A percentile compares a stretch with the other conserved stretches of the same genome.
phyloP scores from a whole-genome alignment of 2,329 filamentous ascomycete genomes.

The Aspergillus awamori region DNA sequence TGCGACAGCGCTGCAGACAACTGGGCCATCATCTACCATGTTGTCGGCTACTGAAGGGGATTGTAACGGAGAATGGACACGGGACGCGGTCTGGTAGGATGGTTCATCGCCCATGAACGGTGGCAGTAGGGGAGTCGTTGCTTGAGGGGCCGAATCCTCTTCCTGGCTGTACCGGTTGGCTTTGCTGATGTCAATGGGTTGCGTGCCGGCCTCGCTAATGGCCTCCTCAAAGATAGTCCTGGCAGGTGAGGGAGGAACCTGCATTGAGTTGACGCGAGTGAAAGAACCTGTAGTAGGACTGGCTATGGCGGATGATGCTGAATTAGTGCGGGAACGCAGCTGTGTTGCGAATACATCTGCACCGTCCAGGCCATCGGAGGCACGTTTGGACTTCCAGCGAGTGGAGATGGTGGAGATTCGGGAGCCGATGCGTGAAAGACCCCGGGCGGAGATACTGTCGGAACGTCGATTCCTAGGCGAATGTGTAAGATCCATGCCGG shows the following conservation, averaged over 20 bases:
- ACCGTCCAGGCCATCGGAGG: constrained; percentile 37
- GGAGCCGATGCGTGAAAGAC: constrained; percentile 65
- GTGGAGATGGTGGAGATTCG: constrained; percentile 75
- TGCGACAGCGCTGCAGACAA: constrained; percentile 47
- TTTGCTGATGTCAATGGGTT: constrained; percentile 57
- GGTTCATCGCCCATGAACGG: constrained; percentile 69
- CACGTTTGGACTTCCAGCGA: constrained; percentile 43
- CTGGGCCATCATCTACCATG: constrained; percentile 46
- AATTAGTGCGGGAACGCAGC: constrained; percentile 46
- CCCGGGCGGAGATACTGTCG: constrained; percentile 51
- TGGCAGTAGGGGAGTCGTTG: constrained; percentile 82
- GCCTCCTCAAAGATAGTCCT: constrained; percentile 64
- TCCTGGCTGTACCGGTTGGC: constrained; percentile 52
- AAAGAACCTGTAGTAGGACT: constrained; percentile 40
- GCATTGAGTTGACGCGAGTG: constrained; percentile 53
- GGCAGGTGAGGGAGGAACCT: constrained; percentile 62
- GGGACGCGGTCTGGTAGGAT: constrained; percentile 53
- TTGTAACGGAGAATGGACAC: constrained; percentile 78
- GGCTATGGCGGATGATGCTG: constrained; percentile 43
- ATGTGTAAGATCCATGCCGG: constrained; percentile 61
- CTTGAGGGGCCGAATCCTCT: constrained; percentile 63
- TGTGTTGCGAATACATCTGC: constrained; percentile 35
- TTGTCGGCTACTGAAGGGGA: constrained; percentile 73
- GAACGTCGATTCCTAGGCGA: constrained; percentile 59
- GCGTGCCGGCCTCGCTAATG: constrained; percentile 51